Conservation (phyloP, 805 yeast genomes). For the Grigorovia humatica region DNA sequence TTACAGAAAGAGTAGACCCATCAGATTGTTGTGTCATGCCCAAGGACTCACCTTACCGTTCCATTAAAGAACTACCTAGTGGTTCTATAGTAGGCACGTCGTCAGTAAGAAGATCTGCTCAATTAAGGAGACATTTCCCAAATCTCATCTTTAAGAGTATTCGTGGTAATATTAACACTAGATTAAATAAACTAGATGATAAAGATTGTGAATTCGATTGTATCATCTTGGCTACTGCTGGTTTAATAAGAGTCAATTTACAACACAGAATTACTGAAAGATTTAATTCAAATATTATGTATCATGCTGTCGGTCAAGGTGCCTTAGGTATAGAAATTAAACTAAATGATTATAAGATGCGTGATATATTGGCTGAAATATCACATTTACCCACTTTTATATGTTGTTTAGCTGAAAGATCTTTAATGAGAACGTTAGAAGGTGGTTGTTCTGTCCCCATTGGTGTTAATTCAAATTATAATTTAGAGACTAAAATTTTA, state of each 20-base stretch:
- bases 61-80: slow-evolving; percentile 64
- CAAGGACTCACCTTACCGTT: slow-evolving; percentile 48
- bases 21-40: slow-evolving; percentile 84
- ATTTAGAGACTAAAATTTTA: slow-evolving; percentile 37
- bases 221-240: slow-evolving; percentile 85
- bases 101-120: slow-evolving; percentile 88
- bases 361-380: slow-evolving; percentile 49
- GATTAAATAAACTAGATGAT: slow-evolving; percentile 72
- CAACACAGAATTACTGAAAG: slow-evolving; percentile 65
- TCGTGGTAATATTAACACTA: slow-evolving; percentile 76
- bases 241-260: slow-evolving; percentile 63
- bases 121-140: slow-evolving; percentile 70
- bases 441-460: slow-evolving; percentile 98
- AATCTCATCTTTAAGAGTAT: slow-evolving; percentile 69
- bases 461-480: slow-evolving; percentile 64
- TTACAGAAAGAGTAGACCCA: slow-evolving; percentile 82
- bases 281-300: slow-evolving; percentile 70
- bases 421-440: slow-evolving; percentile 77
- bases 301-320: slow-evolving; percentile 98
- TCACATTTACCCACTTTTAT: slow-evolving; percentile 56
- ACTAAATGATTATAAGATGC: slow-evolving; percentile 49
- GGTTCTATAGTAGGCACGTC: slow-evolving; percentile 92
- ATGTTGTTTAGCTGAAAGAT: slow-evolving; percentile 81
- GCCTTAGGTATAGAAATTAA: slow-evolving; percentile 90
- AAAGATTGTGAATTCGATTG: slow-evolving; percentile 32